These are phyloP conservation scores for Lipomyces chichibuensis DNA, from an alignment of 805 yeast genomes.

Conservation along the genomic window DNA sequence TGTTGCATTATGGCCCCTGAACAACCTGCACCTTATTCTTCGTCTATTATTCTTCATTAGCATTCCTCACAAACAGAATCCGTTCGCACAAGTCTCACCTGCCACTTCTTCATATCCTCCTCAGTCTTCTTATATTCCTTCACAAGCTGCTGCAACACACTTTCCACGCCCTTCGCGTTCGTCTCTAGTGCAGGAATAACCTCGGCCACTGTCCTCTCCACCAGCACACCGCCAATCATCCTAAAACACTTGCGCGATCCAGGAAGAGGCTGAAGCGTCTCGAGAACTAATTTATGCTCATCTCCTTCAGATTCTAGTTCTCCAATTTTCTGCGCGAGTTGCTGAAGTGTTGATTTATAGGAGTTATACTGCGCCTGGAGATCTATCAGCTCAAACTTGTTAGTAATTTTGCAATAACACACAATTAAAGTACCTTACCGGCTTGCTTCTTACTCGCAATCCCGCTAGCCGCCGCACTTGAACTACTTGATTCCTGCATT, in stretches of 20 bases:
- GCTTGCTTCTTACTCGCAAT: conserved; percentile 28
- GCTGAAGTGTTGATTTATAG: conserved; percentile 45
- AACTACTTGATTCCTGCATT: background rate
- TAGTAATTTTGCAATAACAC: background rate
- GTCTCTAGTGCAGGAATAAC: conserved; percentile 65
- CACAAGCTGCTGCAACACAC: conserved; percentile 47
- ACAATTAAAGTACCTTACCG: conserved; percentile 9
- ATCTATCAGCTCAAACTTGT: conserved; percentile 32
- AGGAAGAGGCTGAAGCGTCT: conserved; percentile 57
- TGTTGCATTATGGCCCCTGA: conserved; percentile 25
- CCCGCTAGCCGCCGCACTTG: conserved; percentile 12
- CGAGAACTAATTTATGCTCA: conserved; percentile 59
- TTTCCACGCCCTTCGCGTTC: conserved; percentile 53
- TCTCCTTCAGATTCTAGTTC: conserved; percentile 50
- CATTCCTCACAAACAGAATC: background rate
- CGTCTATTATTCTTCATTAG: conserved; percentile 28
- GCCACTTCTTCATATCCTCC: conserved; percentile 54
- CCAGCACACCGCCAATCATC: conserved; percentile 91
- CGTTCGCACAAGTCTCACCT: conserved; percentile 36
- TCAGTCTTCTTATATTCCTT: conserved; percentile 49
- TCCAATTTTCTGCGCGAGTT: conserved; percentile 45
- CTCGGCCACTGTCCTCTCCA: conserved; percentile 79
- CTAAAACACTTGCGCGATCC: conserved; percentile 76
- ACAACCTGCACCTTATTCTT: conserved; percentile 57
- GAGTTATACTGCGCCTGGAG: conserved; percentile 49